Percentiles rank a stretch among this genome's conserved stretches.
phyloP scores from a whole-genome alignment of 2,329 filamentous ascomycete genomes.

The Rhynchosporium agropyri region DNA sequence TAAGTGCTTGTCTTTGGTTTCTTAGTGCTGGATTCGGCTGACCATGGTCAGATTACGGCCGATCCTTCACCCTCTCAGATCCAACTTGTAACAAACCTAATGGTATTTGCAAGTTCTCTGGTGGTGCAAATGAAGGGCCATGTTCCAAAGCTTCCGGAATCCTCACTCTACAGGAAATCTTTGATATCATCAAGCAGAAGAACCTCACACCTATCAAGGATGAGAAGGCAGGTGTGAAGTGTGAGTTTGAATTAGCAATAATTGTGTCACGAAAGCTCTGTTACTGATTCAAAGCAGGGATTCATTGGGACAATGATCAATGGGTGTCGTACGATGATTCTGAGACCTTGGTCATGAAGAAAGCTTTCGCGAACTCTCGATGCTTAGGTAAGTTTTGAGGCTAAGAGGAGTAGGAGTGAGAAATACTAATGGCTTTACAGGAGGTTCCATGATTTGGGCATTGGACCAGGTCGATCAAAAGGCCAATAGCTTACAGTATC shows the following conservation, averaged over 20 bases:
- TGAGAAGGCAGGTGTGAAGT: not conserved
- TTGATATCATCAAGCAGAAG: conserved; percentile 1
- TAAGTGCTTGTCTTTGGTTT: not conserved
- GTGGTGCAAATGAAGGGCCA: conserved; percentile 23
- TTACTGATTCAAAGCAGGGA: not conserved
- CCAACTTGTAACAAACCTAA: conserved; percentile 4
- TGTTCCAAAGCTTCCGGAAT: conserved; percentile 3
- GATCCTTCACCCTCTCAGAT: conserved; percentile 1
- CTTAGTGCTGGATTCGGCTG: not conserved
- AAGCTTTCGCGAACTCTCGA: not conserved
- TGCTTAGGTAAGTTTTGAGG: not conserved
- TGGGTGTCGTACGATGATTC: conserved; percentile 19
- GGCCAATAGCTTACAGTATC: not conserved
- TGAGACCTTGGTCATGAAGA: conserved; percentile 8
- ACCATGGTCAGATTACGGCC: not conserved
- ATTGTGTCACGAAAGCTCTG: too few species aligned
- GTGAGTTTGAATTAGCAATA: not conserved
- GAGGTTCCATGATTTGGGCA: conserved; percentile 12
- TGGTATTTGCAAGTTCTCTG: conserved; percentile 25
- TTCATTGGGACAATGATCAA: not conserved
- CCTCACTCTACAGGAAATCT: conserved; percentile 44
- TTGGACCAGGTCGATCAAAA: not conserved
- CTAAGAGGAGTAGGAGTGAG: not conserved
- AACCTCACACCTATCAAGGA: not conserved
- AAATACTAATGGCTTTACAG: not conserved